Base-by-base conservation (phyloP, 140 eudicot genomes). In the Anethum foeniculum region DNA sequence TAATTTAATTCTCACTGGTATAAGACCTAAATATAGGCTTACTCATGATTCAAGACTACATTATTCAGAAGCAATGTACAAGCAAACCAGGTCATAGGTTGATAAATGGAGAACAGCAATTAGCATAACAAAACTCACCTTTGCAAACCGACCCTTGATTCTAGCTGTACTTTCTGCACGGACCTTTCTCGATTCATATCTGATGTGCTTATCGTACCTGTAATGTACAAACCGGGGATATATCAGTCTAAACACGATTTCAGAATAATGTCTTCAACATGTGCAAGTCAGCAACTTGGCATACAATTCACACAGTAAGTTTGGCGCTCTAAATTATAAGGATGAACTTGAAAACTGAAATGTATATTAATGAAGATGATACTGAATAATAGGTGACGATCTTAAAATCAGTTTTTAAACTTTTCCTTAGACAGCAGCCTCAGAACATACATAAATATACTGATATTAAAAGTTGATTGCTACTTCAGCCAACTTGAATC, bases 181-280 rank as follows among this genome's bases (percentile, higher is more conserved):
- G 27, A 88, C 92, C 88, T 92, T 94, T 76, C 98, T 80, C 39
- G 97, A 92, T 80, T 92, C 98, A 41, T 94, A 94, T 84, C 98
- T 88, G 30, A 94, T 90, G 81, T 90, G 98, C 96, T 92, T 94
- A 16, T 94, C 97, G 62, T 90, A 94, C 92, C 98, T 94, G 87
- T 84, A 48, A 38, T 71, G 12, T 44, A 23, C 51, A 67, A 28
- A 30, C 41, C 13, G 39, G 72, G 39, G 18, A 10, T 1, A 10
- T 1, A 67, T 65, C 39, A 32, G 2, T 39, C 43, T 39, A 39
- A 39, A 12, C 5, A 39, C 43, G 6, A 39, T 39, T 39, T 6
- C 43, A 39, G 43, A 5, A 39, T 2, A 39, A 39, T 39, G 4
- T 39, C 6, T 39, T 39, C 43, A 39, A 39, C 43, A 39, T 39